phyloP scores from a whole-genome alignment of 2,329 filamentous ascomycete species.

The Fusarium hainanense region DNA sequence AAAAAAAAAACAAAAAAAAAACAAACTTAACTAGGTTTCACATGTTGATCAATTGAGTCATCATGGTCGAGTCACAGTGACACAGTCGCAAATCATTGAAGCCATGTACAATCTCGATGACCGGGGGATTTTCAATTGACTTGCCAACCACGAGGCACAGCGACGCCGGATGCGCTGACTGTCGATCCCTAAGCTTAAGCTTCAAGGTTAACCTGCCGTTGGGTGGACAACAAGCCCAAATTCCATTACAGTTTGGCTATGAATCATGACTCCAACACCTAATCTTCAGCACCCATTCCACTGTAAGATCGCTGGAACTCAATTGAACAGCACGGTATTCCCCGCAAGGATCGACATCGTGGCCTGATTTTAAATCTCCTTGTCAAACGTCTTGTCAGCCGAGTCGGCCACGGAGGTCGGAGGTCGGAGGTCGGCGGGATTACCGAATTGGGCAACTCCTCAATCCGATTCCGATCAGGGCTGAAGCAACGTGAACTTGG shows the following conservation, averaged over 20 bases:
- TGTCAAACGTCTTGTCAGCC: neutral
- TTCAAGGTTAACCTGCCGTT: neutral
- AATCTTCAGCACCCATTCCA: neutral
- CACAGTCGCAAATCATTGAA: neutral
- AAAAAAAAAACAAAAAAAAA: too few relatives aligned
- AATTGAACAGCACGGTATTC: neutral
- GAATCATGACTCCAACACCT: slow-evolving; percentile 3
- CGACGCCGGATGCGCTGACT: neutral
- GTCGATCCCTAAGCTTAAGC: neutral
- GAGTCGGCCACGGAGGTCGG: neutral
- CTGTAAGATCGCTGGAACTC: neutral
- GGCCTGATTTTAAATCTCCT: neutral
- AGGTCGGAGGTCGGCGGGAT: neutral
- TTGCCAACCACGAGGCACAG: neutral
- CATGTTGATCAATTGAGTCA: neutral
- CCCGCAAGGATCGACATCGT: slow-evolving; percentile 4
- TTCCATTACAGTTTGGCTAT: slow-evolving; percentile 1
- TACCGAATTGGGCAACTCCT: neutral
- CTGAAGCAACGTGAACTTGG: neutral
- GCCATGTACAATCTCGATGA: neutral
- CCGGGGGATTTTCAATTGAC: neutral
- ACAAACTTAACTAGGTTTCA: neutral
- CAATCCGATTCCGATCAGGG: neutral
- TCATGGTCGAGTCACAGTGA: neutral
- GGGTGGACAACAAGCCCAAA: neutral